A percentile compares a stretch with the other conserved stretches of the same genome.
phyloP scores from a whole-genome alignment of 768 basidiomycete genomes.

The Leccinum boreale region DNA sequence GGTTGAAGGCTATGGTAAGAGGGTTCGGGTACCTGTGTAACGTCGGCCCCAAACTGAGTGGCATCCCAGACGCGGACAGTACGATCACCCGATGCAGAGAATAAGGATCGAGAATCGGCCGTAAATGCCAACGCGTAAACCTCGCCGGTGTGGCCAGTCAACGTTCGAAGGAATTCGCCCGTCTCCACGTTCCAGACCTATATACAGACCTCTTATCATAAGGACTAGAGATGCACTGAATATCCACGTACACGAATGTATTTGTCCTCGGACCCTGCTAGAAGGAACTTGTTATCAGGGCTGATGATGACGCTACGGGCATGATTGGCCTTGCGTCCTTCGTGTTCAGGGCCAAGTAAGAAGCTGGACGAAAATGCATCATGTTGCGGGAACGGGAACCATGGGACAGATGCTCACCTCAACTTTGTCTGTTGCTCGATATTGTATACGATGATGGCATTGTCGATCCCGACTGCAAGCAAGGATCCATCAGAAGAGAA shows the following conservation, averaged over 20 bases:
- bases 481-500: conserved; percentile 31
- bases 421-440: conserved; percentile 23
- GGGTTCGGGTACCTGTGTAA: conserved; percentile 17
- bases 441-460: conserved; percentile 30
- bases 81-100: conserved; percentile 36
- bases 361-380: conserved; percentile 18
- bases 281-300: conserved; percentile 28
- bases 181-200: conserved; percentile 29
- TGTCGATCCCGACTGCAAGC: conserved; percentile 33
- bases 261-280: conserved; percentile 34
- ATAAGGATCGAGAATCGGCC: conserved; percentile 30
- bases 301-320: conserved; percentile 33
- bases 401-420: conserved; percentile 18
- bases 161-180: conserved; percentile 25
- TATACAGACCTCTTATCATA: neutral
- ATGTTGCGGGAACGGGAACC: neutral
- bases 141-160: conserved; percentile 32
- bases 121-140: conserved; percentile 38
- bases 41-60: conserved; percentile 21
- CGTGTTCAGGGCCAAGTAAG: conserved; percentile 24
- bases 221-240: neutral
- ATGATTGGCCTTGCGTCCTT: conserved; percentile 23
- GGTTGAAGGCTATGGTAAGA: conserved; percentile 20
- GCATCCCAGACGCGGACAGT: conserved; percentile 36
- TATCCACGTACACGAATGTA: conserved; percentile 29